Base-by-base conservation (phyloP, 1,284 basidiomycete species). In the Tilletiopsis washingtonensis region DNA sequence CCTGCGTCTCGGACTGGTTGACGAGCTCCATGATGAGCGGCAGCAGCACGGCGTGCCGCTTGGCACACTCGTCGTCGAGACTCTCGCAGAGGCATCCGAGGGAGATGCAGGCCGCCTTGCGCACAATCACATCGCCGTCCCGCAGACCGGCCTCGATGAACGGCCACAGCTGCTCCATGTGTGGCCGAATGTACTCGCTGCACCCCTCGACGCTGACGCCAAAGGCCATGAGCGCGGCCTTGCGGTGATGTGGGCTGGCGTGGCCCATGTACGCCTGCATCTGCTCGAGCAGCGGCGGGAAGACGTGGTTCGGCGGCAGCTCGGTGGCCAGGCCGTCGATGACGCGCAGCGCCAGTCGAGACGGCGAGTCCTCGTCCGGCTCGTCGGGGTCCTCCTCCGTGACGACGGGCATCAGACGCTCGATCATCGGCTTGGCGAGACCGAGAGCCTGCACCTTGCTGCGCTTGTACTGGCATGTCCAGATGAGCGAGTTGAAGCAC, bases 41-140 rank as follows among this genome's bases (percentile, higher is more conserved):
- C 51, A 99, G 81, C 45, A 98, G 82, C 49, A 84, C 79, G 9
- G 79, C 78, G 76, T 98, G 94, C 70, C 85, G 85, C 37, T 83
- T 78, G 21, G 84, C 83, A 70, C 89, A 93, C 67, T 94, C 89
- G 43, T 96, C 93, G 62, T 93, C 89, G 24, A 98, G 80, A 88
- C 91, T 96, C 76, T 99, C 94, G 74, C 93, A 97, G 47, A 98
- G 77, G 76, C 93, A 98, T 71, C 89, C 90, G 54, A 98, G 84
- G 38, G 91, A 88, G 55, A 93, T 83, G 74, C 93, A 97, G 15
- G 89, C 86, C 4, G 93, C 93, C 74, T 93, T 94, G 68, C 93
- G 82, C 43, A 98, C 94, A 26, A 82, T 81, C 15, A 85, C 78
- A 69, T 97, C 88, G 34, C 75, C 74, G 71, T 98, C 94, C 52